Conservation (phyloP, 1,284 basidiomycete genomes). For the Marasmius fiardii region DNA sequence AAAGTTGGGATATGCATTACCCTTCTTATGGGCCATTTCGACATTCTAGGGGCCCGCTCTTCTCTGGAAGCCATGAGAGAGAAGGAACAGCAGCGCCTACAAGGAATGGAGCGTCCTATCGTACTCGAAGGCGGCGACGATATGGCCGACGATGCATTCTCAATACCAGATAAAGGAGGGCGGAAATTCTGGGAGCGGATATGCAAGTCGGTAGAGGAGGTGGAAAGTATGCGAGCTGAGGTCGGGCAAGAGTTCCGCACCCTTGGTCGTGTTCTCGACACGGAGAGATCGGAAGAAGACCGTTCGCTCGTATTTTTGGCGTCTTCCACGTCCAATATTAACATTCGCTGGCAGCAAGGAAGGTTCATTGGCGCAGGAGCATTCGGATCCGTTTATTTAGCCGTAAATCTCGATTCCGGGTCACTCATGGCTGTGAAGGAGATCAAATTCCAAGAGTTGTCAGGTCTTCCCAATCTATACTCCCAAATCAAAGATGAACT, state of each 20-base stretch:
- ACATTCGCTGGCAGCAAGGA: conserved; percentile 98
- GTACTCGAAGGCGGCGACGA: conserved; percentile 41
- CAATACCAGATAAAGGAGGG: conserved; percentile 61
- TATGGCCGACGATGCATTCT: conserved; percentile 30
- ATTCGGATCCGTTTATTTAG: conserved; percentile 97
- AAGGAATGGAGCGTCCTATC: conserved; percentile 45
- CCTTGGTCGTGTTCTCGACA: conserved; percentile 87
- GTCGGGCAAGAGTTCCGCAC: conserved; percentile 69
- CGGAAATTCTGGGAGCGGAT: conserved; percentile 74
- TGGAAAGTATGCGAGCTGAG: conserved; percentile 62
- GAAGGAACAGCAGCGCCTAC: conserved; percentile 75
- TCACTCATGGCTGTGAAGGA: conserved; percentile 99
- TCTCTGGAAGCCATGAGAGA: conserved; percentile 86
- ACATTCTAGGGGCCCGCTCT: conserved; percentile 93
- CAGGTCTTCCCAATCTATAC: conserved; percentile 80
- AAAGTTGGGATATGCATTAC: conserved; percentile 98
- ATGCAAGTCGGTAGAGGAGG: conserved; percentile 51
- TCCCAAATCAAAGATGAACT: conserved; percentile 97
- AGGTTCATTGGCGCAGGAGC: conserved; percentile 97
- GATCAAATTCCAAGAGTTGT: conserved; percentile 94
- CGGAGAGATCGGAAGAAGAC: conserved; percentile 83
- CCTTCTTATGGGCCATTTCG: conserved; percentile 94
- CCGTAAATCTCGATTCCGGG: conserved; percentile 95
- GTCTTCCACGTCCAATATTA: conserved; percentile 91
- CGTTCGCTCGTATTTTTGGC: conserved; percentile 89